Base-by-base conservation (phyloP, 1,284 basidiomycete genomes). In the Puccinia polysora region DNA sequence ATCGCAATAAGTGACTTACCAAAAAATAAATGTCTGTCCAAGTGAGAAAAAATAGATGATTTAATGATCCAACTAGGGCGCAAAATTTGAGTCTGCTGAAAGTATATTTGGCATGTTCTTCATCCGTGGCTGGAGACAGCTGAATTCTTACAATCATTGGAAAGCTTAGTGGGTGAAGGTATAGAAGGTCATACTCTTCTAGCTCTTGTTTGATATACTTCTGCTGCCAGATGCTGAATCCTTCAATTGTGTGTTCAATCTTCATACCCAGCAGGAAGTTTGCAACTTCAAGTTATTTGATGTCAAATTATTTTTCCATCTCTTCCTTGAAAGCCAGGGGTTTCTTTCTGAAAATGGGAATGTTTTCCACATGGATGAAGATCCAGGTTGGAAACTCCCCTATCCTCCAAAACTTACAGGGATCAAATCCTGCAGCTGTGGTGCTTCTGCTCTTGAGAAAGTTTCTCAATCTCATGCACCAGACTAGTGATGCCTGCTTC, bases 401-500 rank as follows among this genome's bases (percentile, higher is more conserved):
- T 0, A 10, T 25, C 1, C 36, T 10, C 20, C 25, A 52, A 49
- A 65, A 65, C 1, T 52, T 20, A 23, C 49, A 65, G 32, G 68
- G 65, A n/a, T 70, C 65, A 0, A 23, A 3, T 2, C 40, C 36
- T 2, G 38, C 40, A 2, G 38, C 28, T 0, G 0, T 2, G 32
- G 65, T 73, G 15, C 62, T 62, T 4, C 23, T 25, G 14, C 1
- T 4, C 0, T 2, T 2, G 15, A 65, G 36, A n/a, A 50, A 65
- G 1, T 7, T 4, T 5, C 34, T 34, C 1, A 53, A 25, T 6
- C 50, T 1, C 1, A 36, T 38, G 36, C 53, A 65, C 63, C 63
- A 65, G 1, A 38, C 45, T 1, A 52, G 63, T 1, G 63, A 53
- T 1, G 60, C 65, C 59, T 75, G 76, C 38, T 74, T 25, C 0